phyloP scores from a whole-genome alignment of 2,329 filamentous ascomycete genomes.

The Xenosphaeropsis pyriputrescens region DNA sequence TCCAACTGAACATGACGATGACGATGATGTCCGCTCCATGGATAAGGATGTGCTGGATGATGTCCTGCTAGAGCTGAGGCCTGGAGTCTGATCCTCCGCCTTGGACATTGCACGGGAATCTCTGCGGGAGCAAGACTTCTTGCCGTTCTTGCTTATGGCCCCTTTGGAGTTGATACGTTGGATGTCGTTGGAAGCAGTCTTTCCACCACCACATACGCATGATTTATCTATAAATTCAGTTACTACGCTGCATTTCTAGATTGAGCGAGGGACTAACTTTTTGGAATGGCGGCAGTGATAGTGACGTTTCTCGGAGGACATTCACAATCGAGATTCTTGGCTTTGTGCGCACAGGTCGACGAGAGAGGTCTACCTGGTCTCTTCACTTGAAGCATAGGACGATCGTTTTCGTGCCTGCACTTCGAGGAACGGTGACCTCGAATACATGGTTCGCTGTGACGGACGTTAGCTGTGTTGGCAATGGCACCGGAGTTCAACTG shows the following conservation, averaged over 20 bases:
- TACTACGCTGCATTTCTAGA: neutral
- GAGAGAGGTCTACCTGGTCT: constrained; percentile 53
- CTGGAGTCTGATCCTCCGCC: no score
- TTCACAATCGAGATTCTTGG: constrained; percentile 38
- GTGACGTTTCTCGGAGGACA: constrained; percentile 47
- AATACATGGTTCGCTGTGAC: constrained; percentile 53
- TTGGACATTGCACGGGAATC: no score
- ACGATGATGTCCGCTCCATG: no score
- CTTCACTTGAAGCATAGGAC: constrained; percentile 54
- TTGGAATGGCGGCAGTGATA: constrained; percentile 49
- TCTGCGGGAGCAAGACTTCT: no score
- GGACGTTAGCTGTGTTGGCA: neutral
- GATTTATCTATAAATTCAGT: neutral
- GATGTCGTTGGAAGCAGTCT: no score
- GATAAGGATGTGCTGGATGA: no score
- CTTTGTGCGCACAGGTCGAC: constrained; percentile 34
- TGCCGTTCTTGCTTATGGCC: no score
- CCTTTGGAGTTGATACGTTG: no score
- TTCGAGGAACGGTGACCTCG: constrained; percentile 64
- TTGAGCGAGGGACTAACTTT: constrained; percentile 16
- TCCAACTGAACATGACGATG: no score
- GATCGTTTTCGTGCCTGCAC: constrained; percentile 53
- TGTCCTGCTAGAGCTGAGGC: no score
- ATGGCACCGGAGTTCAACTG: no score
- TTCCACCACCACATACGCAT: no score